These are phyloP conservation scores for Ramaria sp. DNA, from an alignment of 768 basidiomycete species.

Conservation along the genomic window DNA sequence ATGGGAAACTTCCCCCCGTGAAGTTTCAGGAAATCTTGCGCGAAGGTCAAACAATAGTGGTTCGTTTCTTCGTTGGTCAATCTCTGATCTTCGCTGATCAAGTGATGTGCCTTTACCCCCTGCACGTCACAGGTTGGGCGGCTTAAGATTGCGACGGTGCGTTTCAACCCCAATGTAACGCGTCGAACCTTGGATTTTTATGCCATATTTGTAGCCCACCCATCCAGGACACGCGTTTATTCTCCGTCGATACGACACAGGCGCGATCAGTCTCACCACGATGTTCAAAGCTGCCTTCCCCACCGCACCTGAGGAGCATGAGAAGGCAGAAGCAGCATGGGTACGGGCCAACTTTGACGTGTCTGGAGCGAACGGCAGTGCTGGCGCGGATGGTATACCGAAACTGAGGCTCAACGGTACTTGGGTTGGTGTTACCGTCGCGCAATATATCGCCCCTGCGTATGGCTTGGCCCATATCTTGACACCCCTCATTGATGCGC, in stretches of 20 bases:
- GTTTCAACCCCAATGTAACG: slow-evolving; percentile 1
- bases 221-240: slow-evolving; percentile 70
- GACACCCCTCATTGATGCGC: slow-evolving; percentile 53
- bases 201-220: slow-evolving; percentile 15
- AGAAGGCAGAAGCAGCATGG: slow-evolving; percentile 74
- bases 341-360: slow-evolving; percentile 72
- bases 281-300: slow-evolving; percentile 97
- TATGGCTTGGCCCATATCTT: slow-evolving; percentile 59
- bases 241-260: slow-evolving; percentile 86
- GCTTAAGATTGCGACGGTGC: slow-evolving; percentile 83
- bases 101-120: not conserved
- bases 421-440: slow-evolving; percentile 65
- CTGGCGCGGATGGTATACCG: slow-evolving; percentile 36
- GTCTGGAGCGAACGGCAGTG: slow-evolving; percentile 55
- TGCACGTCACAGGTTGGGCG: slow-evolving; percentile 61
- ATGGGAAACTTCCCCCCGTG: slow-evolving; percentile 50
- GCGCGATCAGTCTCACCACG: slow-evolving; percentile 84
- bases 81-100: not conserved
- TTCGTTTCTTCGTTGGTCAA: slow-evolving; percentile 23
- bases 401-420: slow-evolving; percentile 79
- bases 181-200: slow-evolving; percentile 10
- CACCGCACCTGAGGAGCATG: slow-evolving; percentile 60
- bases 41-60: slow-evolving; percentile 80
- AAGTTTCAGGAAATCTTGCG: slow-evolving; percentile 89
- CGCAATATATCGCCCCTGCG: slow-evolving; percentile 51